Conservation (phyloP, 164 flowering plant species). For the Berberis vulgaris region DNA sequence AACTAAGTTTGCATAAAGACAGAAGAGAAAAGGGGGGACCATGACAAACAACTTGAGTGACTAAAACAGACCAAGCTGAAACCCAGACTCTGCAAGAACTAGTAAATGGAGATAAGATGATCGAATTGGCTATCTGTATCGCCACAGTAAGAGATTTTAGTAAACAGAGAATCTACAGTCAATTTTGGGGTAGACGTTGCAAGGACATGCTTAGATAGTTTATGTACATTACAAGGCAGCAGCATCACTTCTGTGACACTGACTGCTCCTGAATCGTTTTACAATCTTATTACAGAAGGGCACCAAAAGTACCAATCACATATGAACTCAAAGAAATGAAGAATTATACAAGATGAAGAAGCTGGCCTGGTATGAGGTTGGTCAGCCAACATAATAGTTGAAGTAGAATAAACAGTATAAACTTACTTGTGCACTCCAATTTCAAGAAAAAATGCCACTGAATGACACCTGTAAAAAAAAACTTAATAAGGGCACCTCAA, state of each 20-base stretch:
- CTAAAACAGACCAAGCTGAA: too few relatives aligned
- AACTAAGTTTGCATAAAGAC: too few relatives aligned
- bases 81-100: too few relatives aligned
- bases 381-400: neutral
- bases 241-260: neutral
- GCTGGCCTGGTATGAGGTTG: conserved; percentile 1
- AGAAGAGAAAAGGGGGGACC: too few relatives aligned
- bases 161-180: too few relatives aligned
- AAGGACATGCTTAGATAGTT: too few relatives aligned
- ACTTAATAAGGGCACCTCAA: neutral
- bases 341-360: conserved; percentile 5
- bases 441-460: neutral
- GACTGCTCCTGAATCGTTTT: conserved; percentile 11
- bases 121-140: too few relatives aligned
- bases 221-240: too few relatives aligned
- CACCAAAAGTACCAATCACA: conserved; percentile 1
- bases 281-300: conserved; percentile 1
- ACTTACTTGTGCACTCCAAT: conserved; percentile 6
- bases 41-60: too few relatives aligned
- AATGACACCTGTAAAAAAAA: neutral
- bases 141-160: too few relatives aligned
- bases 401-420: conserved; percentile 10
- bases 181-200: too few relatives aligned
- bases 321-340: neutral
- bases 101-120: too few relatives aligned